These are phyloP conservation scores for Phaeotremella fagi DNA, from an alignment of 768 basidiomycete genomes.

Conservation along the genomic window DNA sequence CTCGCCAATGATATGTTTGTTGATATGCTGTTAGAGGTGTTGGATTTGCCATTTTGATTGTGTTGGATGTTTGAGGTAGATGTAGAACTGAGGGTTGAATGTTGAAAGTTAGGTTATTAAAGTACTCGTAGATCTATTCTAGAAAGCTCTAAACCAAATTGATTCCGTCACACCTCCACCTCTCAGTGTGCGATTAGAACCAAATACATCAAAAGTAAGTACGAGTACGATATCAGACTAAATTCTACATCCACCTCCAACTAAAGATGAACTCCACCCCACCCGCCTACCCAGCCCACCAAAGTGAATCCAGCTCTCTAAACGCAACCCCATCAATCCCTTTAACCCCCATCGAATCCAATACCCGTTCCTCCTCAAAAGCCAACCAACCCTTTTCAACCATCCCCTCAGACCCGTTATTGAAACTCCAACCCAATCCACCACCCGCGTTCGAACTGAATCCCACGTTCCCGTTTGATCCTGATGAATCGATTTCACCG, in stretches of 20 bases:
- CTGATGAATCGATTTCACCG: slow-evolving; percentile 21
- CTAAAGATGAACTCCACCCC: neutral
- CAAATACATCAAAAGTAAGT: too few relatives aligned
- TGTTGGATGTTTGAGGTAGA: too few relatives aligned
- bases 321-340: slow-evolving; percentile 20
- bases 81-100: too few relatives aligned
- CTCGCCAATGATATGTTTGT: slow-evolving; percentile 44
- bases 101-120: too few relatives aligned
- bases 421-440: slow-evolving; percentile 32
- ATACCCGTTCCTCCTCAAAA: slow-evolving; percentile 18
- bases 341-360: slow-evolving; percentile 16
- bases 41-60: slow-evolving; percentile 3
- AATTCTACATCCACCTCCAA: neutral
- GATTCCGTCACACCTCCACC: neutral
- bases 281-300: slow-evolving; percentile 16
- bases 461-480: slow-evolving; percentile 11
- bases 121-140: neutral
- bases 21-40: slow-evolving; percentile 42
- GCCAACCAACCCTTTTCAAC: slow-evolving; percentile 38
- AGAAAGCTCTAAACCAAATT: neutral
- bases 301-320: slow-evolving; percentile 29
- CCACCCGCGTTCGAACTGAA: slow-evolving; percentile 25
- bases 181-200: neutral
- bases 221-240: neutral
- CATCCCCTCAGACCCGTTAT: slow-evolving; percentile 6